Conservation (phyloP, 306 rosid species). For the Vigna unguiculata region DNA sequence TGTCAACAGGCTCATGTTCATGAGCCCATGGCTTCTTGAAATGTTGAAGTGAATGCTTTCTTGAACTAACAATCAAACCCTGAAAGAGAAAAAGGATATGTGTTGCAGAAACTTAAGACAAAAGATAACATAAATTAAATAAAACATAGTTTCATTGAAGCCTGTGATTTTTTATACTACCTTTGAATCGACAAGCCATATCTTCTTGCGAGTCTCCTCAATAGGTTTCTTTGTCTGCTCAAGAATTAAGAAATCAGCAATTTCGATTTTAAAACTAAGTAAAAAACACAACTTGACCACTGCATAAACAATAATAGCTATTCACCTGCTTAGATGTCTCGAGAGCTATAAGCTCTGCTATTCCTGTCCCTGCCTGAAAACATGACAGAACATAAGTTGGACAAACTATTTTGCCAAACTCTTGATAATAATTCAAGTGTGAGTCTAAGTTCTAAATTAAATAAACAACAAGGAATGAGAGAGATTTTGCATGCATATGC, state of each 20-base stretch:
- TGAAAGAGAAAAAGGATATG: not conserved
- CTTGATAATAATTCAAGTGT: too few relatives aligned
- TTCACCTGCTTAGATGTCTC: conserved; percentile 13
- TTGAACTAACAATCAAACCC: conserved; percentile 28
- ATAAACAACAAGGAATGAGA: not conserved
- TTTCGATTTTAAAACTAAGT: not conserved
- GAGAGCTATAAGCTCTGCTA: conserved; percentile 19
- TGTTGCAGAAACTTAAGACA: not conserved
- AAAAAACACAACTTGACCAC: not conserved
- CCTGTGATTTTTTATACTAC: not conserved
- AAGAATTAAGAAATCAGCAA: not conserved
- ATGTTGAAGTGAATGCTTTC: conserved; percentile 25
- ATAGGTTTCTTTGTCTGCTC: conserved; percentile 20
- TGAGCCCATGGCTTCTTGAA: conserved; percentile 34
- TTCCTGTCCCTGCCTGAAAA: conserved; percentile 22
- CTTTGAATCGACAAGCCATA: conserved; percentile 25
- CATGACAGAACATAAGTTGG: not conserved
- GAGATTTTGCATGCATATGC: not conserved
- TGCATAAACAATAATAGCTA: not conserved
- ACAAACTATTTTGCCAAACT: not conserved
- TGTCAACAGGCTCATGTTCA: conserved; percentile 23
- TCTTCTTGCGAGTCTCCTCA: conserved; percentile 31
- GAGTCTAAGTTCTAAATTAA: too few relatives aligned
- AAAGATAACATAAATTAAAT: not conserved
- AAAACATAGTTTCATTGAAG: not conserved